Conservation (phyloP, 2,329 filamentous ascomycete genomes). For the Xylariomycetidae sp. region DNA sequence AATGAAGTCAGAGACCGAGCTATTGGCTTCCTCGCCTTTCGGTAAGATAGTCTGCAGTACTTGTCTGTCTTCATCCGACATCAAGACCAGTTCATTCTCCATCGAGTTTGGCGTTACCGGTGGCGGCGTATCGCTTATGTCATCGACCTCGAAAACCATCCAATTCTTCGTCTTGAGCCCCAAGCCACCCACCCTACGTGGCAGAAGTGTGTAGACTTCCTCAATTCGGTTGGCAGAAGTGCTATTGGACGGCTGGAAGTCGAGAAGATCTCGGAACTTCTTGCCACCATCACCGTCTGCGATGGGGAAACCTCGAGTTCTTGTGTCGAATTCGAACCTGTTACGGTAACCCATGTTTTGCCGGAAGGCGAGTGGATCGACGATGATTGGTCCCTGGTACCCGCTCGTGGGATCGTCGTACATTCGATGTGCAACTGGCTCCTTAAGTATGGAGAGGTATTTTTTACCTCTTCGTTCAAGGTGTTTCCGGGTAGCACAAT, state of each 20-base stretch:
- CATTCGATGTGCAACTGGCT: neutral
- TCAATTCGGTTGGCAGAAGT: neutral
- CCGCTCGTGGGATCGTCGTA: neutral
- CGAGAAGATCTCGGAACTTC: neutral
- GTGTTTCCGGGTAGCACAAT: no score
- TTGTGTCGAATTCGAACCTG: no score
- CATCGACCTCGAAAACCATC: slow-evolving; percentile 1
- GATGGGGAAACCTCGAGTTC: no score
- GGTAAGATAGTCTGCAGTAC: neutral
- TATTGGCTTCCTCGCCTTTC: neutral
- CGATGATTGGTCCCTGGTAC: slow-evolving; percentile 1
- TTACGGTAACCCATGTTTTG: neutral
- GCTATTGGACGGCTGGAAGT: neutral
- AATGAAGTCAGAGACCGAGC: neutral
- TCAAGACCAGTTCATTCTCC: neutral
- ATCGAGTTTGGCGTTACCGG: neutral
- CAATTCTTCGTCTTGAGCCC: slow-evolving; percentile 1
- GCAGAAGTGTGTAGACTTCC: neutral
- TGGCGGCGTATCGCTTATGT: neutral
- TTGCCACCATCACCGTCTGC: slow-evolving; percentile 1
- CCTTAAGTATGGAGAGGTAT: neutral
- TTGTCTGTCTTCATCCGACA: neutral
- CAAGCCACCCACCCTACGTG: neutral
- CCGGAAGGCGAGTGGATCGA: neutral
- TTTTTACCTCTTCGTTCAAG: neutral